A percentile compares a stretch with the other conserved stretches of the same genome.
These are phyloP conservation scores for Vachellia collinsii DNA, from an alignment of 306 rosid genomes.

Conservation along the genomic window DNA sequence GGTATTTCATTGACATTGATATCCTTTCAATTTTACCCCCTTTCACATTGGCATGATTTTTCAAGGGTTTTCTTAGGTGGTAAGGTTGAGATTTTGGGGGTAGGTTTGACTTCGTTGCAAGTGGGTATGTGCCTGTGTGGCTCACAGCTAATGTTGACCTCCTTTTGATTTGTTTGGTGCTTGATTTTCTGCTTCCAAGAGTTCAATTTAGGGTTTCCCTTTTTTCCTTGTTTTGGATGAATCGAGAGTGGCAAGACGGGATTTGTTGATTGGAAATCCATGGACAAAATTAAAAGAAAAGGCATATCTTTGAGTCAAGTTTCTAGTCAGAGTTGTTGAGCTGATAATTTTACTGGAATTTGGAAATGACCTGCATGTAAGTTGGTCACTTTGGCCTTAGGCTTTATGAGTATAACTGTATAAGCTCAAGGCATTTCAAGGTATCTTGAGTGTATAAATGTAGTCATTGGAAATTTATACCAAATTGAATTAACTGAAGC, in stretches of 20 bases:
- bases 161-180: neutral
- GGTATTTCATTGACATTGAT: slow-evolving; percentile 46
- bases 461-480: neutral
- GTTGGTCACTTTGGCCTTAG: neutral
- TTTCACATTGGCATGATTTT: neutral
- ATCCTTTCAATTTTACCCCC: neutral
- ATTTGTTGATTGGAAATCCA: slow-evolving; percentile 5
- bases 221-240: slow-evolving; percentile 11
- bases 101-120: slow-evolving; percentile 1
- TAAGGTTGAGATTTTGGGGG: neutral
- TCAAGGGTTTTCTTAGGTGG: slow-evolving; percentile 1
- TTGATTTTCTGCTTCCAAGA: slow-evolving; percentile 3
- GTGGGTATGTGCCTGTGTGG: neutral
- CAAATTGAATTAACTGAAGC: neutral
- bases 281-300: neutral
- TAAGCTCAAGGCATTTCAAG: slow-evolving; percentile 9
- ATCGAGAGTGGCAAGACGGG: slow-evolving; percentile 7
- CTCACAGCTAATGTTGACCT: neutral
- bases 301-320: neutral
- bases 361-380: neutral
- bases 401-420: neutral
- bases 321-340: neutral
- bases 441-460: neutral
- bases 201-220: slow-evolving; percentile 31
- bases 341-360: neutral